Base-by-base conservation (phyloP, 2,329 filamentous ascomycete genomes). In the Bipolaris oryzae region DNA sequence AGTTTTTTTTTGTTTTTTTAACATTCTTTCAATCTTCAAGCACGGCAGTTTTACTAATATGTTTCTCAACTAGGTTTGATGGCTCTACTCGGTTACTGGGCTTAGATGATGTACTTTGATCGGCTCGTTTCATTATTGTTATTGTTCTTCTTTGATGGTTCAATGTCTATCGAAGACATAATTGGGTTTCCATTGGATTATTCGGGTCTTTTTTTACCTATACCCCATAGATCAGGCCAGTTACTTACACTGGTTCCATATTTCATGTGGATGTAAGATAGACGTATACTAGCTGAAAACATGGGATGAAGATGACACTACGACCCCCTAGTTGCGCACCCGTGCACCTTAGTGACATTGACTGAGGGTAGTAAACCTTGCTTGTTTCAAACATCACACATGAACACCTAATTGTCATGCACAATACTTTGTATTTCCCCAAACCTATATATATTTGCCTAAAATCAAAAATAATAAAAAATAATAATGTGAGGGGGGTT, bases 51-150 rank as follows among this genome's bases (percentile, higher is more conserved):
- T 45, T 45, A 10, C 42, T 45, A 45, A 45, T 16, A 33, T 33
- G n/a, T n/a, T n/a, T n/a, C 4, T 16, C 11, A 6, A 13, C n/a
- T 16, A 45, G 83, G 77, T 11, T 52, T 75, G 48, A 75, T 75
- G 72, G 67, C 72, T 37, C 51, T 75, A 25, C 64, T 75, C 7
- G 72, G 72, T 5, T 70, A 71, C 56, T 75, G 72, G 72, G 72
- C 72, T 52, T 74, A 60, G 5, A 7, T 5, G 21, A 11, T 3
- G 7, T 6, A 15, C 2, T 7, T 23, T 34, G n/a, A n/a, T 7
- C 11, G 16, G 5, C 7, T 38, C 7, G 18, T n/a, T 47, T 35
- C 21, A 21, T 5, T 21, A 21, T 20, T 16, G 7, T 46, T 15
- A 6, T 42, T 38, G 21, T 38, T 39, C 23, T 15, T 1, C 25